These are phyloP conservation scores for Phellinidium pouzarii DNA, from an alignment of 1,284 basidiomycete species.

Conservation along the genomic window DNA sequence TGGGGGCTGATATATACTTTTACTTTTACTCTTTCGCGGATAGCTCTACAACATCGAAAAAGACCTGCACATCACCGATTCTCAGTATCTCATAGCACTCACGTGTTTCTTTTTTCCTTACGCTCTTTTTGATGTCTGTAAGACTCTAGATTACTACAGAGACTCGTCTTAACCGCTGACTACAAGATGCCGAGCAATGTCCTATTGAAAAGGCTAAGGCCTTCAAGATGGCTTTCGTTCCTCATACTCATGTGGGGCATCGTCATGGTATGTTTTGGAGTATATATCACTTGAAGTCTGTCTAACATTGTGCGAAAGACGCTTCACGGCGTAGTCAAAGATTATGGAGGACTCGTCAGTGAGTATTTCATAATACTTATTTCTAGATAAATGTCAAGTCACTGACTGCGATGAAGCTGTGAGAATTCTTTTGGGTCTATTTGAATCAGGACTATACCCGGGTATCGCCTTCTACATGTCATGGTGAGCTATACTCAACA, in stretches of 20 bases:
- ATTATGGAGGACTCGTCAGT: slow-evolving; percentile 48
- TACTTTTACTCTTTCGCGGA: too few species aligned
- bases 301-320: slow-evolving; percentile 29
- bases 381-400: not conserved
- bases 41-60: slow-evolving; percentile 42
- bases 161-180: not conserved
- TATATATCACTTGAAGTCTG: not conserved
- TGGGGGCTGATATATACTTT: not conserved
- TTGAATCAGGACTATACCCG: slow-evolving; percentile 49
- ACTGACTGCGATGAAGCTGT: slow-evolving; percentile 30
- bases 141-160: not conserved
- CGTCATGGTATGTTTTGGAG: slow-evolving; percentile 40
- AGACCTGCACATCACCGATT: slow-evolving; percentile 43
- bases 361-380: slow-evolving; percentile 11
- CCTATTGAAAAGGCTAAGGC: slow-evolving; percentile 46
- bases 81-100: slow-evolving; percentile 47
- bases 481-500: slow-evolving; percentile 31
- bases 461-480: slow-evolving; percentile 52
- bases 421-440: slow-evolving; percentile 43
- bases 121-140: slow-evolving; percentile 42
- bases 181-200: slow-evolving; percentile 47
- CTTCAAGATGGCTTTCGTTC: slow-evolving; percentile 52
- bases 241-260: slow-evolving; percentile 53
- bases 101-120: slow-evolving; percentile 57
- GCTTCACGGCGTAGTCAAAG: slow-evolving; percentile 44